These are phyloP conservation scores for Teratosphaeria gauchensis DNA, from an alignment of 2,329 filamentous ascomycete genomes.

Conservation along the genomic window DNA sequence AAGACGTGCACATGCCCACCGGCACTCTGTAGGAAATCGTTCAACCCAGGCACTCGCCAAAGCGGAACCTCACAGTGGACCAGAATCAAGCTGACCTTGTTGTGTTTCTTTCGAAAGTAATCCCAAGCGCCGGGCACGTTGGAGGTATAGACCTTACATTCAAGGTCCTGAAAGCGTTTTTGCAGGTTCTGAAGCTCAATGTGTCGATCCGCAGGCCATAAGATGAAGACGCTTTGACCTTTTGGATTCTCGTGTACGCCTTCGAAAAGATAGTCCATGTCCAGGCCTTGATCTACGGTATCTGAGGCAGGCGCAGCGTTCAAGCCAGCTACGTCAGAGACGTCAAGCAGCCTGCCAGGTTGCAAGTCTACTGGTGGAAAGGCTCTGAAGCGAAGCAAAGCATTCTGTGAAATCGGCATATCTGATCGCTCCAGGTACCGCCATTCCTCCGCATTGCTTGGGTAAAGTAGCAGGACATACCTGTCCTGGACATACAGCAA, in stretches of 20 bases:
- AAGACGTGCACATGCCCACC: conserved; percentile 20
- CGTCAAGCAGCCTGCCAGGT: not conserved
- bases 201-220: conserved; percentile 13
- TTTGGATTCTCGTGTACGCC: conserved; percentile 1
- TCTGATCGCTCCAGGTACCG: conserved; percentile 12
- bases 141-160: conserved; percentile 18
- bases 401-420: not conserved
- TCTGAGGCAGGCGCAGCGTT: not conserved
- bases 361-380: not conserved
- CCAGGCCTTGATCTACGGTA: not conserved
- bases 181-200: conserved; percentile 14
- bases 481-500: conserved; percentile 8
- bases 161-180: conserved; percentile 10
- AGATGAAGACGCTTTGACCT: conserved; percentile 16
- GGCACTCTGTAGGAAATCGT: conserved; percentile 21
- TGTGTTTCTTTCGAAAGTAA: conserved; percentile 12
- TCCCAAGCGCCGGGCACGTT: conserved; percentile 17
- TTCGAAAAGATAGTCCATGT: not conserved
- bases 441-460: conserved; percentile 17
- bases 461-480: conserved; percentile 17
- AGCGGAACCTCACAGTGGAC: conserved; percentile 26
- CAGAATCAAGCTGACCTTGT: conserved; percentile 13
- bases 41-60: conserved; percentile 24
- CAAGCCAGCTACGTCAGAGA: not conserved
- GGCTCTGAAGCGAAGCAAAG: conserved; percentile 3